Evolutionary conservation across 1,284 basidiomycete genomes (phyloP).

Genomic region (Stereum hirsutum): DNA sequence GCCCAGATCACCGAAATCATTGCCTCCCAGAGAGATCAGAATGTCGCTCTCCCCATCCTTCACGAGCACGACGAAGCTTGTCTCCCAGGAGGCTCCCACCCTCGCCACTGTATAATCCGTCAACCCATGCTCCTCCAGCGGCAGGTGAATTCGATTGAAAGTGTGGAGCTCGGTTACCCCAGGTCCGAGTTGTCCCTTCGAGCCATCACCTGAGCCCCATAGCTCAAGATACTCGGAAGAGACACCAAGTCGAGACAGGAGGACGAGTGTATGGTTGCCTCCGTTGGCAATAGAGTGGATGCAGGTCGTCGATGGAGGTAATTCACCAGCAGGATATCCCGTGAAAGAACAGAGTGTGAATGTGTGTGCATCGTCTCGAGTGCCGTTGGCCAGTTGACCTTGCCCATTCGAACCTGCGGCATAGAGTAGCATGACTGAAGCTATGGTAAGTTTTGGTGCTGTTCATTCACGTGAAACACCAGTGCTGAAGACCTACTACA

Average conservation of each 20-base stretch:
- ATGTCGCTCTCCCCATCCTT: constrained; percentile 37
- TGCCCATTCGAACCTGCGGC: constrained; percentile 72
- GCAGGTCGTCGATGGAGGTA: constrained; percentile 14
- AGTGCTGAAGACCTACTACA: too few species aligned
- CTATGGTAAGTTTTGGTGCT: not conserved
- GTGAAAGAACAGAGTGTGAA: constrained; percentile 42
- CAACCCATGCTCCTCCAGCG: constrained; percentile 22
- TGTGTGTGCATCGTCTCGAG: constrained; percentile 45
- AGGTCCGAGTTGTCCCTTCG: constrained; percentile 52
- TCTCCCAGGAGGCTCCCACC: constrained; percentile 75
- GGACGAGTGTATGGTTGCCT: constrained; percentile 56
- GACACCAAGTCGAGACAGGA: constrained; percentile 29
- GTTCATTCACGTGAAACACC: too few species aligned
- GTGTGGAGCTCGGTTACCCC: constrained; percentile 10
- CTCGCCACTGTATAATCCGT: constrained; percentile 27
- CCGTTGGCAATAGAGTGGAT: constrained; percentile 45
- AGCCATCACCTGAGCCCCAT: constrained; percentile 64
- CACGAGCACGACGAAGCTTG: constrained; percentile 60
- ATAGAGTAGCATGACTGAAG: constrained; percentile 5
- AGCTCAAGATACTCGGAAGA: constrained; percentile 24
- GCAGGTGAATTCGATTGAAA: constrained; percentile 39
- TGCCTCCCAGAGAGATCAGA: constrained; percentile 71
- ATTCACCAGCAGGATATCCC: constrained; percentile 10
- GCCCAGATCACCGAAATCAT: constrained; percentile 80
- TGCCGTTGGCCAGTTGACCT: constrained; percentile 61